A percentile compares a stretch with the other conserved stretches of the same genome.
Evolutionary conservation across 768 basidiomycete genomes (phyloP).

Genomic region (Ramaria sp.): DNA sequence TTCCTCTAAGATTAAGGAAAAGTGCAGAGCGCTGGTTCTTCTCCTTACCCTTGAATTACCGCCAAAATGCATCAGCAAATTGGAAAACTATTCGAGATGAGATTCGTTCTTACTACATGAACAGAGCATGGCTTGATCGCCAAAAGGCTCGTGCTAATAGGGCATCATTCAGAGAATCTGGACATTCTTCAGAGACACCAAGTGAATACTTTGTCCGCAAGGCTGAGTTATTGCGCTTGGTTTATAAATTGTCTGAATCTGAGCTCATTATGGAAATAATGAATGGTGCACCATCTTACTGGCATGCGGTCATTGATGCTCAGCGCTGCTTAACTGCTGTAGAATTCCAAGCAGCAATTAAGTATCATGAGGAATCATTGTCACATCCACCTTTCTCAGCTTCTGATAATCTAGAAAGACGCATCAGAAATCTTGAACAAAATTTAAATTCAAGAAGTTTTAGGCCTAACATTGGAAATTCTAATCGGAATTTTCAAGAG

Average conservation of each 20-base stretch:
- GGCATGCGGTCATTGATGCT: constrained; percentile 17
- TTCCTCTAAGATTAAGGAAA: constrained; percentile 17
- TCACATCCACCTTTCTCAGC: background rate
- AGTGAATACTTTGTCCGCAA: constrained; percentile 27
- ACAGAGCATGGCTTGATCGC: constrained; percentile 20
- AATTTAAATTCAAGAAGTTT: constrained; percentile 6
- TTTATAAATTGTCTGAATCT: constrained; percentile 14
- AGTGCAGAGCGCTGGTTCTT: constrained; percentile 24
- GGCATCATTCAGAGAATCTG: constrained; percentile 19
- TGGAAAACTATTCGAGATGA: constrained; percentile 20
- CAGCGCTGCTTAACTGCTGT: background rate
- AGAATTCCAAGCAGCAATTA: constrained; percentile 15
- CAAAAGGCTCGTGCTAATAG: constrained; percentile 19
- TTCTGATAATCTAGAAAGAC: background rate
- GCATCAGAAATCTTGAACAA: background rate
- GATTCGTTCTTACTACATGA: constrained; percentile 24
- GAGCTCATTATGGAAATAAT: constrained; percentile 26
- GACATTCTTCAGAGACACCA: constrained; percentile 19
- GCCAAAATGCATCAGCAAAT: constrained; percentile 14
- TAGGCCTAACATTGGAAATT: constrained; percentile 5
- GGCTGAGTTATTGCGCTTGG: constrained; percentile 14
- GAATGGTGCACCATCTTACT: constrained; percentile 21
- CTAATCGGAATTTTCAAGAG: background rate
- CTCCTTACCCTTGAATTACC: constrained; percentile 11
- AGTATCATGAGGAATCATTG: constrained; percentile 14